Evolutionary conservation across 768 basidiomycete species (phyloP).

Genomic region (Solioccasus polychromus): DNA sequence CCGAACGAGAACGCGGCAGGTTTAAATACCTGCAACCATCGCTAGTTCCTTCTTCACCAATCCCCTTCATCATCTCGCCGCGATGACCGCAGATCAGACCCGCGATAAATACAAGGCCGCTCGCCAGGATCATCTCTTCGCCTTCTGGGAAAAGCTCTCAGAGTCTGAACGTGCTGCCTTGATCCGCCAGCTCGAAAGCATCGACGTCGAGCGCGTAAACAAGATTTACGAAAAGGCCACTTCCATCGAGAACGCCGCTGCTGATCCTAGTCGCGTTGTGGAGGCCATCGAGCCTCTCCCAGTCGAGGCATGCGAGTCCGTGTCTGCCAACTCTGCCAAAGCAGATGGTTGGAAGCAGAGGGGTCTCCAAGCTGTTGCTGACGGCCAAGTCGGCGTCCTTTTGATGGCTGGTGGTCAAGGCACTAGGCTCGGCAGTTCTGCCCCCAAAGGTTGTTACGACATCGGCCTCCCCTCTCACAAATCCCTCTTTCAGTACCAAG

Average conservation of each 20-base stretch:
- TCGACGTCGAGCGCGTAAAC: slow-evolving; percentile 92
- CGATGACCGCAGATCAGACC: slow-evolving; percentile 57
- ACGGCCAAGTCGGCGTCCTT: slow-evolving; percentile 88
- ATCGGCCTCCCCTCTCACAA: slow-evolving; percentile 93
- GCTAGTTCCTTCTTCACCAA: not conserved
- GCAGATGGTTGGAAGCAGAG: slow-evolving; percentile 70
- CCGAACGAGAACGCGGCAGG: slow-evolving; percentile 11
- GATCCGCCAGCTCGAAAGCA: slow-evolving; percentile 64
- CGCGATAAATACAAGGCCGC: slow-evolving; percentile 70
- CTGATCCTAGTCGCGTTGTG: slow-evolving; percentile 35
- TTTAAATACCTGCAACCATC: slow-evolving; percentile 12
- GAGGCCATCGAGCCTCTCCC: slow-evolving; percentile 82
- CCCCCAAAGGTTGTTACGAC: slow-evolving; percentile 98
- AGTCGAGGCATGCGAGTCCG: slow-evolving; percentile 65
- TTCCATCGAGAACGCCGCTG: slow-evolving; percentile 53
- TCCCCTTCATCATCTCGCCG: not conserved
- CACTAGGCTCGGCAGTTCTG: slow-evolving; percentile 85
- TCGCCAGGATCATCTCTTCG: slow-evolving; percentile 85
- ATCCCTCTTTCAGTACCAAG: slow-evolving; percentile 94
- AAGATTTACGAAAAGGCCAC: slow-evolving; percentile 79
- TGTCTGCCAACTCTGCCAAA: slow-evolving; percentile 49
- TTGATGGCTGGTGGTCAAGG: slow-evolving; percentile 99
- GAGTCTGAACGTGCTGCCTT: slow-evolving; percentile 62
- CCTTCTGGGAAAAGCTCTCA: slow-evolving; percentile 77
- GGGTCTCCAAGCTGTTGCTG: slow-evolving; percentile 78